Evolutionary conservation across 2,329 filamentous ascomycete species (phyloP), one percentile per base, ranked within the genome.

Genomic region (Aspergillus tanneri): DNA sequence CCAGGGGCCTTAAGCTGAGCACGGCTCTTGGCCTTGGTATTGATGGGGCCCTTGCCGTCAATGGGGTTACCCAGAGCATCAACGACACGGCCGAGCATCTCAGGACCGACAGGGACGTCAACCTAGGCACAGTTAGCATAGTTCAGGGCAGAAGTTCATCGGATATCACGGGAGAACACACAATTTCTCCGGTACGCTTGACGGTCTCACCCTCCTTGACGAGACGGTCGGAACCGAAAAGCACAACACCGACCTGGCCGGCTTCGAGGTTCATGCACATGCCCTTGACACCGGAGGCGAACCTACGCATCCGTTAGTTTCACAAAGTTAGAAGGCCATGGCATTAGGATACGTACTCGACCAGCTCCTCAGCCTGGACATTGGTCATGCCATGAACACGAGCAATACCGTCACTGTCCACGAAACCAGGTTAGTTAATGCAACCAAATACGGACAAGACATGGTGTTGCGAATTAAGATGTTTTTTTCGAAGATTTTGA

Each of bases 181-280:
- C 93, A 86, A 99, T 99, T 80, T 95, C 83, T 76, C 93, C 93
- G 69, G 93, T 99, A 86, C 93, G 92, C 88, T 96, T 97, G 78
- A 99, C 93, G 62, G 88, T 92, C 84, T 99, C 92, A 73, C 93
- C 93, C 80, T 99, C 93, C 84, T 90, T 93, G 85, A 99, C 93
- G 69, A 96, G 84, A 91, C 93, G 91, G 81, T 99, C 93, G 72
- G 93, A 97, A 86, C 93, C 93, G 85, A 99, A 99, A 72, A 99
- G 85, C 85, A 99, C 93, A 71, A 99, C 91, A 96, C 93, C 93
- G 81, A 99, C 93, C 80, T 97, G 93, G 77, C 93, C 93, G 77
- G 93, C 93, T 82, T 99, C 93, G 79, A 99, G 86, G 88, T 99
- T 99, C 92, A 99, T 97, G 89, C 92, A 97, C 93, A 99, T 99